Evolutionary conservation across 257 asterid genomes (phyloP).

Genomic region (Solanum chilense): DNA sequence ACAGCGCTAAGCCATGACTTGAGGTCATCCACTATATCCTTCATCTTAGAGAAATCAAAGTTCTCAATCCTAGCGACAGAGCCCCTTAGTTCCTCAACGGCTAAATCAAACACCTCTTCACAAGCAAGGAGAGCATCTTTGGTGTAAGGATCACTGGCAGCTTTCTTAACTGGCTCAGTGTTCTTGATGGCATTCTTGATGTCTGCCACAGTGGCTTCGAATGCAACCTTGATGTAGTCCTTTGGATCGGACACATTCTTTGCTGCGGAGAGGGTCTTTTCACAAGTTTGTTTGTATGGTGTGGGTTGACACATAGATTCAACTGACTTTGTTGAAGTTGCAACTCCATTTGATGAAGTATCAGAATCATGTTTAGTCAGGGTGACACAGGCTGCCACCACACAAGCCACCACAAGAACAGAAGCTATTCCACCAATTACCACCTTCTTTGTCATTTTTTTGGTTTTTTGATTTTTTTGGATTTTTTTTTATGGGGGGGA

Average conservation of each 20-base stretch:
- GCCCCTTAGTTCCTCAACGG: conserved; percentile 36
- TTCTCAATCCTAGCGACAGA: conserved; percentile 21
- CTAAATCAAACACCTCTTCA: conserved; percentile 30
- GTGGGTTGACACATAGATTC: conserved; percentile 45
- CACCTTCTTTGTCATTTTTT: conserved; percentile 24
- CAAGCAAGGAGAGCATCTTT: conserved; percentile 48
- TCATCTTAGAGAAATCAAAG: conserved; percentile 13
- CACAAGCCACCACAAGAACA: conserved; percentile 48
- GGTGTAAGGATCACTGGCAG: conserved; percentile 31
- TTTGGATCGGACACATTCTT: conserved; percentile 34
- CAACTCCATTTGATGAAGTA: not conserved
- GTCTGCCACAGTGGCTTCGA: conserved; percentile 28
- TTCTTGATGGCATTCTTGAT: conserved; percentile 21
- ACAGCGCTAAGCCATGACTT: conserved; percentile 74
- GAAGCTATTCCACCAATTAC: conserved; percentile 22
- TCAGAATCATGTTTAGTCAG: not conserved
- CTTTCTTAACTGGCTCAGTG: conserved; percentile 21
- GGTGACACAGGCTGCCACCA: conserved; percentile 24
- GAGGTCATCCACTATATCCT: conserved; percentile 35
- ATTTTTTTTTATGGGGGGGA: not conserved
- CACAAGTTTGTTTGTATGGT: conserved; percentile 41
- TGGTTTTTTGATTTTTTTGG: not conserved
- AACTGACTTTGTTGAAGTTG: conserved; percentile 32
- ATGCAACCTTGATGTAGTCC: conserved; percentile 36
- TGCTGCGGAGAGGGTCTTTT: conserved; percentile 23